Conservation (phyloP, 2,329 filamentous ascomycete species). For the Aspergillus bombycis region DNA sequence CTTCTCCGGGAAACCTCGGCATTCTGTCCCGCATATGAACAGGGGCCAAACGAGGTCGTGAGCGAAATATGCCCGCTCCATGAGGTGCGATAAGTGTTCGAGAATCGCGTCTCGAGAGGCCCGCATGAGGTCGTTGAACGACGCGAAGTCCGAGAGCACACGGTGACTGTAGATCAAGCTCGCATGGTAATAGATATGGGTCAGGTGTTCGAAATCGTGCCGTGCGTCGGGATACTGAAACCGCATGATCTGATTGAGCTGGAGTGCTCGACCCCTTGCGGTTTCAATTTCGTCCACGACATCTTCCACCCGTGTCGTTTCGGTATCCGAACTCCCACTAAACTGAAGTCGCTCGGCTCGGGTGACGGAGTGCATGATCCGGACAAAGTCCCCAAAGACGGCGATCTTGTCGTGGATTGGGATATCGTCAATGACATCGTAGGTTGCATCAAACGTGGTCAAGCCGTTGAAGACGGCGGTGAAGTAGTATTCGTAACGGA, state of each 20-base stretch:
- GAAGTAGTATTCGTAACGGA: constrained; percentile 33
- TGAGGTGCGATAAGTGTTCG: constrained; percentile 8
- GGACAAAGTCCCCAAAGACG: constrained; percentile 29
- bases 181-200: constrained; percentile 31
- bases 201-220: constrained; percentile 25
- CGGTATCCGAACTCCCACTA: neutral
- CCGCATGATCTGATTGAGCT: constrained; percentile 18
- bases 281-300: constrained; percentile 11
- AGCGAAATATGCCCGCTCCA: constrained; percentile 18
- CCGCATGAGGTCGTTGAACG: neutral
- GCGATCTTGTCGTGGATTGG: constrained; percentile 19
- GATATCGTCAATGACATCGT: constrained; percentile 17
- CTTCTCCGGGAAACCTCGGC: constrained; percentile 7
- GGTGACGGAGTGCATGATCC: constrained; percentile 28
- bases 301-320: neutral
- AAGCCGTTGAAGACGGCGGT: constrained; percentile 30
- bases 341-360: constrained; percentile 23
- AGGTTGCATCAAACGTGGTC: constrained; percentile 25
- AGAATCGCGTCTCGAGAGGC: constrained; percentile 16
- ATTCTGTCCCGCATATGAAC: constrained; percentile 31
- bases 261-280: constrained; percentile 20
- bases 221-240: constrained; percentile 18
- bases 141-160: constrained; percentile 19
- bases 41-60: constrained; percentile 34
- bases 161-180: constrained; percentile 29